phyloP scores from a whole-genome alignment of 2,329 filamentous ascomycete genomes.

The Zymoseptoria pseudotritici region DNA sequence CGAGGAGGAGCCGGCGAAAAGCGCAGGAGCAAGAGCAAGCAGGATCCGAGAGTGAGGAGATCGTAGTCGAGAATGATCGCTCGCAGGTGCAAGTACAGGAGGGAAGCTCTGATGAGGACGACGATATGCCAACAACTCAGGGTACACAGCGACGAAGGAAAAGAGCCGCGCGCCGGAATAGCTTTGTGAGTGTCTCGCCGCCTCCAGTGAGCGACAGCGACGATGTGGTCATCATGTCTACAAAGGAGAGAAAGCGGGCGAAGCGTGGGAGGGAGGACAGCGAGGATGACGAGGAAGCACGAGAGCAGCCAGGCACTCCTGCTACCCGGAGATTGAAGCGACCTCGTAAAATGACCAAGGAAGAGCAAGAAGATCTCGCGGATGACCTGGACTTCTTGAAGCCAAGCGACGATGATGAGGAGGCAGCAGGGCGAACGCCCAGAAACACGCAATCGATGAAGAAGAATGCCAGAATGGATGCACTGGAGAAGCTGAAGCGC shows the following conservation, averaged over 20 bases:
- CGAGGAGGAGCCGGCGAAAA: neutral
- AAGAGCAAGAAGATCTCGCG: conserved; percentile 36
- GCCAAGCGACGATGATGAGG: conserved; percentile 26
- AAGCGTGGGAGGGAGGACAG: conserved; percentile 11
- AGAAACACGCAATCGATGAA: conserved; percentile 24
- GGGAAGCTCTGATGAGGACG: conserved; percentile 14
- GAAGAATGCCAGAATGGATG: conserved; percentile 34
- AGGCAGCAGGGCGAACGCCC: conserved; percentile 14
- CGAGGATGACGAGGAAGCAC: conserved; percentile 18
- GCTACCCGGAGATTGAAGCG: conserved; percentile 17
- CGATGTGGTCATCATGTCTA: conserved; percentile 21
- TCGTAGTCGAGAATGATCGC: neutral
- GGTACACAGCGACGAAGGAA: conserved; percentile 20
- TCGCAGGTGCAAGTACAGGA: neutral
- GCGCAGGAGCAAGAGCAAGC: conserved; percentile 9
- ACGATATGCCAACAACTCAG: conserved; percentile 26
- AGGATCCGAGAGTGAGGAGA: conserved; percentile 5
- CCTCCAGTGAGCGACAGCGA: conserved; percentile 22
- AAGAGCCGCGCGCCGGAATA: conserved; percentile 11
- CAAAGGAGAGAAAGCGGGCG: conserved; percentile 12
- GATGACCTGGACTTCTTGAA: conserved; percentile 41
- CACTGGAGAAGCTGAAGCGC: conserved; percentile 39
- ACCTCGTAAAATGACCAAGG: conserved; percentile 17
- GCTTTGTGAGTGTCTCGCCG: conserved; percentile 20
- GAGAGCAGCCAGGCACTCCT: conserved; percentile 22